Percentiles rank a stretch among this genome's conserved stretches.
Conservation (phyloP, 2,329 filamentous ascomycete genomes). For the Monosporascus sp. region DNA sequence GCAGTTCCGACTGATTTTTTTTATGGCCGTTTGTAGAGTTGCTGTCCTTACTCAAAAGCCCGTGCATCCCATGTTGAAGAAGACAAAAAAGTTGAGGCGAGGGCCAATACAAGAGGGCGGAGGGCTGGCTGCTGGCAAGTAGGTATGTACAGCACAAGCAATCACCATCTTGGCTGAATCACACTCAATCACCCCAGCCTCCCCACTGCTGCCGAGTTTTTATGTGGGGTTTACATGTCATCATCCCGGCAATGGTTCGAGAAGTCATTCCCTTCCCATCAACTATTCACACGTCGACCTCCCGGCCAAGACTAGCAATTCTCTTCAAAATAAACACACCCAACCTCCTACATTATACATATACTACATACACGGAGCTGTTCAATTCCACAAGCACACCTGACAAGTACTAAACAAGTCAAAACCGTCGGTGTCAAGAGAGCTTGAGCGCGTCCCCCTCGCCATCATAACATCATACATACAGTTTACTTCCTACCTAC, state of each 20-base stretch:
- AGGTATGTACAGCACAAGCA: too few relatives aligned
- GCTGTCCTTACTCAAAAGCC: too few relatives aligned
- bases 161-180: too few relatives aligned
- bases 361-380: background rate
- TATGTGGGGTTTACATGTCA: background rate
- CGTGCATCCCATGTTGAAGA: too few relatives aligned
- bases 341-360: slow-evolving; percentile 1
- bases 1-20: too few relatives aligned
- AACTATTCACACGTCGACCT: background rate
- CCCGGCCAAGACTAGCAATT: background rate
- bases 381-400: background rate
- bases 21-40: too few relatives aligned
- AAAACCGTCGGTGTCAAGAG: too few relatives aligned
- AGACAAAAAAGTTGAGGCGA: too few relatives aligned
- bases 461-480: background rate
- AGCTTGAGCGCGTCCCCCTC: background rate
- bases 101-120: too few relatives aligned
- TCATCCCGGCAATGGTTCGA: background rate
- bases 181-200: background rate
- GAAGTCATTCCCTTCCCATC: background rate
- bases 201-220: too few relatives aligned
- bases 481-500: background rate
- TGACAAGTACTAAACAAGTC: background rate
- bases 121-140: too few relatives aligned
- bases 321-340: slow-evolving; percentile 2